Evolutionary conservation across 805 yeast species (phyloP).

Genomic region (Barnettozyma wickerhamii): DNA sequence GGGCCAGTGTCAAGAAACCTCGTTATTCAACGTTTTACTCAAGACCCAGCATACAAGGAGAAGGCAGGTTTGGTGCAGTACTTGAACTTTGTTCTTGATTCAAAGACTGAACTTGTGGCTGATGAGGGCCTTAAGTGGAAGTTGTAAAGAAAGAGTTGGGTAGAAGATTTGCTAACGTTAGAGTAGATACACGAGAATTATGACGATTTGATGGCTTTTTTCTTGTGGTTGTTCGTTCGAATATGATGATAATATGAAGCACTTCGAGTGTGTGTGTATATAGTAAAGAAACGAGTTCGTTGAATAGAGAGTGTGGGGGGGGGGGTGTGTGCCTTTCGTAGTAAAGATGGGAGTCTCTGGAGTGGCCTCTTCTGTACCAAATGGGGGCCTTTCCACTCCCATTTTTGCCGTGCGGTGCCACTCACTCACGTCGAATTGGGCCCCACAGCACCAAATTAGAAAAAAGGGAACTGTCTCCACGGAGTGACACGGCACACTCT

Average conservation of each 20-base stretch:
- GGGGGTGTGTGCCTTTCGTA: not conserved
- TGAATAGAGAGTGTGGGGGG: not conserved
- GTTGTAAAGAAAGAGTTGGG: no score
- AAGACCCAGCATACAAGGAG: conserved; percentile 34
- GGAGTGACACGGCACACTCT: no score
- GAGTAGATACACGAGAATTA: no score
- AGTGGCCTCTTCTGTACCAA: no score
- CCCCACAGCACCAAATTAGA: no score
- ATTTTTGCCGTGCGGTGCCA: no score
- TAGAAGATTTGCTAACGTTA: no score
- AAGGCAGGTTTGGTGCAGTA: conserved; percentile 61
- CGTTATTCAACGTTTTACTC: conserved; percentile 58
- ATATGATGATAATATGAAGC: not conserved
- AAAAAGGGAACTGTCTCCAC: no score
- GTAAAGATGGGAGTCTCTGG: no score
- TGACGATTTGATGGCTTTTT: not conserved
- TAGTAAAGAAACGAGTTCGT: not conserved
- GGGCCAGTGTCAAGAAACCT: conserved; percentile 51
- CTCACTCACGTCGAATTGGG: no score
- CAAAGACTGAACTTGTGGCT: conserved; percentile 11
- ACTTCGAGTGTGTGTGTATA: not conserved
- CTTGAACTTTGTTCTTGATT: conserved; percentile 50
- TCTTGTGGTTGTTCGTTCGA: not conserved
- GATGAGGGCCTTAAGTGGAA: conserved; percentile 18
- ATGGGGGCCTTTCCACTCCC: no score